Evolutionary conservation across 108 stramenopile genomes (phyloP).

Genomic region (Skeletonema marinoi): DNA sequence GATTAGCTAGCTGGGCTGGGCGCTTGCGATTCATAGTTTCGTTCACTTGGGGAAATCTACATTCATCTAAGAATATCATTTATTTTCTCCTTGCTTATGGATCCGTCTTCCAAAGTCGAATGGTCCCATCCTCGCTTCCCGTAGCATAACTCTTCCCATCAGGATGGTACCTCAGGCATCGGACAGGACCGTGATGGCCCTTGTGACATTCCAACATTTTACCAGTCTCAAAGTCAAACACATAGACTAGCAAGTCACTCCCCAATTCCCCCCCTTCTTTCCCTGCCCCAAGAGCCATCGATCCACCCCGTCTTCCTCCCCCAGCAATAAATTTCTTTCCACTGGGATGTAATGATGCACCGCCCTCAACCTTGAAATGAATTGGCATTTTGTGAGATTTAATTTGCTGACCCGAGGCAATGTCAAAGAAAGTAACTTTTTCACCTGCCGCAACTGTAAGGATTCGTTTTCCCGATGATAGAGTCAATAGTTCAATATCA

Average conservation of each 20-base stretch:
- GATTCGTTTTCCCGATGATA: conserved; percentile 48
- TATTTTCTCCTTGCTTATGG: conserved; percentile 15
- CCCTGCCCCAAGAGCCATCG: conserved; percentile 12
- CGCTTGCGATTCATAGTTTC: not conserved
- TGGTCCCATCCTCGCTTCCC: conserved; percentile 98
- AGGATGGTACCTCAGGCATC: conserved; percentile 93
- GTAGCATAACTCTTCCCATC: conserved; percentile 92
- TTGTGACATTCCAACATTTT: conserved; percentile 91
- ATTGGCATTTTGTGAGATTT: conserved; percentile 87
- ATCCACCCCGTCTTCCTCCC: conserved; percentile 42
- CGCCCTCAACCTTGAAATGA: conserved; percentile 95
- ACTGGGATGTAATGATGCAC: conserved; percentile 87
- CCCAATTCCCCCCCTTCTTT: conserved; percentile 18
- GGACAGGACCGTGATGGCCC: conserved; percentile 99
- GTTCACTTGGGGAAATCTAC: not conserved
- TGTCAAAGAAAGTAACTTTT: conserved; percentile 86
- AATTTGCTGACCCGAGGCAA: conserved; percentile 32
- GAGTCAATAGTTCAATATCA: conserved; percentile 84
- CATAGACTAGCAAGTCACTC: conserved; percentile 94
- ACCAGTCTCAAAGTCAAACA: conserved; percentile 91
- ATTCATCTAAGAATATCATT: not conserved
- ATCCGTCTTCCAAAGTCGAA: conserved; percentile 96
- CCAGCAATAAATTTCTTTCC: conserved; percentile 92
- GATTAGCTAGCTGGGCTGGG: not conserved
- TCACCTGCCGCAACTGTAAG: conserved; percentile 89